Evolutionary conservation across 2,329 filamentous ascomycete genomes (phyloP).

Genomic region (Escovopsis sp.): DNA sequence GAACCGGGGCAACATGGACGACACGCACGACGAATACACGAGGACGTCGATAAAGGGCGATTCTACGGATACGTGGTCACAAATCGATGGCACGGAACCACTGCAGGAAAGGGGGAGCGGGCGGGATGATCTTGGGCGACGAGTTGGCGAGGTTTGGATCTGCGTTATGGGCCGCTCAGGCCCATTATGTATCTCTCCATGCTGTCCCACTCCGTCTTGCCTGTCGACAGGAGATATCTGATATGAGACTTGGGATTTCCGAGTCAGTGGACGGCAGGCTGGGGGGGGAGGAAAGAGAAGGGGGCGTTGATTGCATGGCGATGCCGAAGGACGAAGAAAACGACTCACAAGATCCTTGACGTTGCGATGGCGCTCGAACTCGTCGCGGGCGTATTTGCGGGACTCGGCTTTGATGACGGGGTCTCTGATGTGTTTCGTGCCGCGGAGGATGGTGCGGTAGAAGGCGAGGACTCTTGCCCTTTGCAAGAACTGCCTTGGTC

Average conservation of each 20-base stretch:
- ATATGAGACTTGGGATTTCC: slow-evolving; percentile 35
- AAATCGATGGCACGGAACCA: neutral
- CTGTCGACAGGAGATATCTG: slow-evolving; percentile 46
- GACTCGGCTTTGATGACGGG: slow-evolving; percentile 37
- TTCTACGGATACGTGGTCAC: slow-evolving; percentile 4
- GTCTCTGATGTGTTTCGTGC: slow-evolving; percentile 36
- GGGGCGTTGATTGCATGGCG: too few species aligned
- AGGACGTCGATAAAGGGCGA: neutral
- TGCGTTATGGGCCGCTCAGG: slow-evolving; percentile 16
- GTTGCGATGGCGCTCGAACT: slow-evolving; percentile 42
- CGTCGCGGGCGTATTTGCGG: slow-evolving; percentile 38
- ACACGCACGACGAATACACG: neutral
- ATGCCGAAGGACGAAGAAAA: neutral
- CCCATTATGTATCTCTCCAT: slow-evolving; percentile 34
- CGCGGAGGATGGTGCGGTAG: slow-evolving; percentile 42
- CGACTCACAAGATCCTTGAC: slow-evolving; percentile 40
- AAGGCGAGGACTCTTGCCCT: slow-evolving; percentile 37
- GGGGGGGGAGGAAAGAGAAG: neutral
- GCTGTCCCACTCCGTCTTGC: slow-evolving; percentile 49
- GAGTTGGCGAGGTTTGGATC: slow-evolving; percentile 8
- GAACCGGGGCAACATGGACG: neutral
- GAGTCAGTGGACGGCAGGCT: neutral
- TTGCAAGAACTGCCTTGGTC: slow-evolving; percentile 38
- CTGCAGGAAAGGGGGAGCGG: neutral
- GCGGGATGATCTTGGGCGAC: too few species aligned